Evolutionary conservation across 352 stramenopile species (phyloP), one percentile per base, ranked within the genome.

Genomic region (Phytophthora constricta): DNA sequence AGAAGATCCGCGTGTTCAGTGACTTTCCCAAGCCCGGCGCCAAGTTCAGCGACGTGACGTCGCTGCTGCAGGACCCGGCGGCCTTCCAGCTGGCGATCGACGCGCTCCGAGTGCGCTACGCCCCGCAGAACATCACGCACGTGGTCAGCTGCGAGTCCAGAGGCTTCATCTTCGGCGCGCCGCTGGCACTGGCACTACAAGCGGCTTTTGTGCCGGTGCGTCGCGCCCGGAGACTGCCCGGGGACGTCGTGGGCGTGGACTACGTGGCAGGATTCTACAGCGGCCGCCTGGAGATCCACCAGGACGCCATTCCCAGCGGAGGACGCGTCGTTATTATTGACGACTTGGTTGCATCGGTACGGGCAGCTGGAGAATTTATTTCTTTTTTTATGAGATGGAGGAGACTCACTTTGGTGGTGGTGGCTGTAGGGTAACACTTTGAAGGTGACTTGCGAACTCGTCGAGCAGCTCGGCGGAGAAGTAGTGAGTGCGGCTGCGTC

Each of bases 351-450:
- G 84, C 85, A 3, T 92, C 87, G 78, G 86, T 92, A 50, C 58
- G 63, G 23, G 54, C 14, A 56, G 46, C 23, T 46, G 39, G n/a
- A 43, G 2, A 10, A 10, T 19, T 64, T 19, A 70, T 27, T 70
- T 55, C 47, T 28, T 39, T 39, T 28, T 22, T 8, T n/a, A 11
- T 49, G 2, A 19, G n/a, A 49, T 27, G 10, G 17, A n/a, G n/a
- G n/a, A n/a, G n/a, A n/a, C n/a, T n/a, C n/a, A n/a, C n/a, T n/a
- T n/a, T n/a, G n/a, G n/a, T n/a, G n/a, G n/a, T n/a, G n/a, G n/a
- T n/a, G n/a, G n/a, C n/a, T n/a, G n/a, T 23, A 92, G 84, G 85
- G 87, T 41, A 93, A 91, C 69, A 95, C 87, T 9, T 61, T 95
- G 20, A 89, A 92, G 49, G 84, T 92, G 20, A 93, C 84, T 9